Evolutionary conservation across 2,329 filamentous ascomycete genomes (phyloP), one percentile per base, ranked within the genome.

Genomic region (Cercospora sp.): DNA sequence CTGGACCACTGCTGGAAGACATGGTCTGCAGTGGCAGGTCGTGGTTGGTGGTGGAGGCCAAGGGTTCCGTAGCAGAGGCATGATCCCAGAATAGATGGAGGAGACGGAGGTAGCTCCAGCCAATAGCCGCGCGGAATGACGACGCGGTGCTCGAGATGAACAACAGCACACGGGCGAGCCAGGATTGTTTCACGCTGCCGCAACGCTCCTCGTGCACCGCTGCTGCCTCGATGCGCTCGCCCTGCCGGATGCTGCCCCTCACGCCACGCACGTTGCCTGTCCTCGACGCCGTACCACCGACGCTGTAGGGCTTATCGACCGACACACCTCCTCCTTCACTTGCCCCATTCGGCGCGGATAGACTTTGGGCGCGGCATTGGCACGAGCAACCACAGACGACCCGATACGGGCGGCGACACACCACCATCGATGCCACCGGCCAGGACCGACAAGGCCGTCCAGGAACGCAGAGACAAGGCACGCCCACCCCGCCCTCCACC

Each of bases 381-480:
- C 31, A 58, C 28, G 12, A 28, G n/a, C 28, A n/a, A 31, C 55
- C 18, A 36, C n/a, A 33, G 18, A 33, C 55, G 55, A 59, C 18
- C 55, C 12, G 12, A 53, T 53, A 33, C 55, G 55, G 13, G 55
- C 28, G 16, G 28, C 31, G 26, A 33, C 26, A 20, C 30, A 59
- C 55, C 28, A 36, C 55, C 33, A 66, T 60, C 67, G 61, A 66
- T 66, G 67, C 63, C 66, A 63, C 74, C 76, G 70, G 72, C 68
- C 67, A 72, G 77, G 72, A 75, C 77, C 70, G 78, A 78, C 73
- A 69, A 75, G 64, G 75, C 74, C 69, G 73, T 75, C 66, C 77
- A 79, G 65, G 73, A 77, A 69, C 77, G 78, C 64, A 75, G 75
- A 59, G 75, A 71, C 67, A 80, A 80, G 74, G 77, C 26, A n/a